Evolutionary conservation across 139 green algal genomes (phyloP).

Genomic region (Chlamydomonas sp.): DNA sequence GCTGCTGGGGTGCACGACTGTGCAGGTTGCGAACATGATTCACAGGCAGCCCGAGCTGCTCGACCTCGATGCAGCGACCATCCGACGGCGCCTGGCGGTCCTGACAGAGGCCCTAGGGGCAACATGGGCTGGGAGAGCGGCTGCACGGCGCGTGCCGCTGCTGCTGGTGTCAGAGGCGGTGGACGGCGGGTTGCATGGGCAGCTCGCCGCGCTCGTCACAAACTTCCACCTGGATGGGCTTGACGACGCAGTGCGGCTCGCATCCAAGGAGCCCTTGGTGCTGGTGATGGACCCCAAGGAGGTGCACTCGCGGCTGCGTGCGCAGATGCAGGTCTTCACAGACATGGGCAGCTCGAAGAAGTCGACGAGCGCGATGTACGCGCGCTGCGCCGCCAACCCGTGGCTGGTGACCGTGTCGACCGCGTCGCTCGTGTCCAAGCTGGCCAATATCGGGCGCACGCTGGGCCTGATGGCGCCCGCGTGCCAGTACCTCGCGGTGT

Average conservation of each 20-base stretch:
- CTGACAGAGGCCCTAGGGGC: not conserved
- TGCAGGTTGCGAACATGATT: not conserved
- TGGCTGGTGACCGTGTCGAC: slow-evolving; percentile 7
- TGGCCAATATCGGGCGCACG: not conserved
- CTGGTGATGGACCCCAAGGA: not conserved
- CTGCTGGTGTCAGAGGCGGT: not conserved
- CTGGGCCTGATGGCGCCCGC: not conserved
- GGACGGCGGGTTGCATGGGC: not conserved
- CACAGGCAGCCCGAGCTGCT: slow-evolving; percentile 3
- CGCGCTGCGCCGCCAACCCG: not conserved
- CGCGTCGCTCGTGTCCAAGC: not conserved
- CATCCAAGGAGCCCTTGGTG: not conserved
- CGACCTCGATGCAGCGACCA: not conserved
- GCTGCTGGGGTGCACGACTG: not conserved
- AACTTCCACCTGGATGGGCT: not conserved
- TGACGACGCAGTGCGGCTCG: not conserved
- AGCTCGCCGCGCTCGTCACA: not conserved
- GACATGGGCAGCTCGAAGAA: not conserved
- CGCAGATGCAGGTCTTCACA: not conserved
- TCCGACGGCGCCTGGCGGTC: not conserved
- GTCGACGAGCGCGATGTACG: not conserved
- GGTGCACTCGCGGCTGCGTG: not conserved
- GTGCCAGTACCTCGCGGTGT: not conserved
- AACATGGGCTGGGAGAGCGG: not conserved
- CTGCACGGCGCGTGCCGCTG: not conserved